Evolutionary conservation across 2,329 filamentous ascomycete genomes (phyloP).

Genomic region (Xylariomycetidae sp.): DNA sequence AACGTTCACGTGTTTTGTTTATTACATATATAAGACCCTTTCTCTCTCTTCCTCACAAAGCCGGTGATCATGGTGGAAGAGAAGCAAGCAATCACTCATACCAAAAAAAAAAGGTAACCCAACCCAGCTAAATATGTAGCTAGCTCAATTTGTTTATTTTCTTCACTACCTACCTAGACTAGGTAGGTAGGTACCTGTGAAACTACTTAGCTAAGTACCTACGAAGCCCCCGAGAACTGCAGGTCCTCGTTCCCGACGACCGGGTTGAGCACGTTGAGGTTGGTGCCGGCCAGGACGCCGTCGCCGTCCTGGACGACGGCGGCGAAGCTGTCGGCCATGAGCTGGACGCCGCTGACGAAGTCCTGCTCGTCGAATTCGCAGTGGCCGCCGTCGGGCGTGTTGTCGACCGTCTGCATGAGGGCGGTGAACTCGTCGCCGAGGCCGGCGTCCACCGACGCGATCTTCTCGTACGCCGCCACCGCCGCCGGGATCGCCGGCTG

Average conservation of each 20-base stretch:
- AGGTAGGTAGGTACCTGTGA: too few relatives aligned
- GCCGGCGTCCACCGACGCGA: constrained; percentile 39
- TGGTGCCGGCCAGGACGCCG: constrained; percentile 40
- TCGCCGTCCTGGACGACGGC: constrained; percentile 49
- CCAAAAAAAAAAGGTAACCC: too few relatives aligned
- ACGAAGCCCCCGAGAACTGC: constrained; percentile 29
- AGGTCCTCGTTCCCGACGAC: constrained; percentile 46
- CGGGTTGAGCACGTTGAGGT: constrained; percentile 42
- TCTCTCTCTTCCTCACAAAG: too few relatives aligned
- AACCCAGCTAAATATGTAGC: too few relatives aligned
- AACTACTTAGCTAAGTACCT: too few relatives aligned
- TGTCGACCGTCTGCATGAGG: constrained; percentile 52
- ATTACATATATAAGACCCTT: too few relatives aligned
- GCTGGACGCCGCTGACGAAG: constrained; percentile 53
- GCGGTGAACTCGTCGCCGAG: constrained; percentile 41
- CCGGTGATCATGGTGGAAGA: too few relatives aligned
- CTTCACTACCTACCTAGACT: too few relatives aligned
- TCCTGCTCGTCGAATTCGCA: constrained; percentile 52
- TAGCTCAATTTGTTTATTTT: too few relatives aligned
- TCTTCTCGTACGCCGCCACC: constrained; percentile 45
- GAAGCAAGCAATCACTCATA: too few relatives aligned
- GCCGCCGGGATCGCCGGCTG: constrained; percentile 47
- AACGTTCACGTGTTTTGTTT: too few relatives aligned
- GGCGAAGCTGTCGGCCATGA: constrained; percentile 49
- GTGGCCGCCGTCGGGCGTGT: constrained; percentile 50